Conservation (phyloP, 2,329 filamentous ascomycete species). For the Didymella exigua region DNA sequence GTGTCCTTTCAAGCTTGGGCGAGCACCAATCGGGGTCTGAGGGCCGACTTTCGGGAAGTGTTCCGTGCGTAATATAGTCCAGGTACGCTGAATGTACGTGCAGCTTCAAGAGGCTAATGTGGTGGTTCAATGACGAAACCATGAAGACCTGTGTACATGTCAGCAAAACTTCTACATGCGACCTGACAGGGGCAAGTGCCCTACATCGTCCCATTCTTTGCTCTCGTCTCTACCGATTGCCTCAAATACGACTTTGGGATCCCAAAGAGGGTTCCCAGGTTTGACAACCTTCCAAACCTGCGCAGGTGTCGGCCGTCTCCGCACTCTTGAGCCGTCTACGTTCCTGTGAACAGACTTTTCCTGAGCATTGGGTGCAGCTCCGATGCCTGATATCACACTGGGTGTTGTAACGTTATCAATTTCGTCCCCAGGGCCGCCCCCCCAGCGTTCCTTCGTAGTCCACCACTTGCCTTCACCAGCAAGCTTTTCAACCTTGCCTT, state of each 20-base stretch:
- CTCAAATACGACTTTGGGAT: constrained; percentile 61
- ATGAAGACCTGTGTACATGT: constrained; percentile 59
- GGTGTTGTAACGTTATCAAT: constrained; percentile 42
- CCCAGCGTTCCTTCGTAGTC: constrained; percentile 62
- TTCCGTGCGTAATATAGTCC: constrained; percentile 58
- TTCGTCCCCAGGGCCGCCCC: constrained; percentile 58
- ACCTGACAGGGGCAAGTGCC: constrained; percentile 25
- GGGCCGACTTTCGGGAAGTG: constrained; percentile 31
- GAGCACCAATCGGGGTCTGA: constrained; percentile 54
- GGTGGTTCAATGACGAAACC: constrained; percentile 67
- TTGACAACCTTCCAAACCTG: constrained; percentile 61
- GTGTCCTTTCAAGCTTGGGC: constrained; percentile 60
- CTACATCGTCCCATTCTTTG: constrained; percentile 60
- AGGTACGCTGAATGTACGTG: constrained; percentile 63
- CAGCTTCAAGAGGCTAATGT: constrained; percentile 64
- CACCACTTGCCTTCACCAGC: constrained; percentile 66
- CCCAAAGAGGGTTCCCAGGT: constrained; percentile 60
- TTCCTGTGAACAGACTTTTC: constrained; percentile 43
- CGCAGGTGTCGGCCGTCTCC: constrained; percentile 52
- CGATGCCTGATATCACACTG: constrained; percentile 33
- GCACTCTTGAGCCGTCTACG: constrained; percentile 36
- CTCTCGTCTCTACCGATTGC: constrained; percentile 60
- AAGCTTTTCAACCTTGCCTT: constrained; percentile 57
- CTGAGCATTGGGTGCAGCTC: constrained; percentile 36
- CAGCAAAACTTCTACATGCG: background rate